phyloP scores from a whole-genome alignment of 768 basidiomycete genomes.

The Mycena filopes region DNA sequence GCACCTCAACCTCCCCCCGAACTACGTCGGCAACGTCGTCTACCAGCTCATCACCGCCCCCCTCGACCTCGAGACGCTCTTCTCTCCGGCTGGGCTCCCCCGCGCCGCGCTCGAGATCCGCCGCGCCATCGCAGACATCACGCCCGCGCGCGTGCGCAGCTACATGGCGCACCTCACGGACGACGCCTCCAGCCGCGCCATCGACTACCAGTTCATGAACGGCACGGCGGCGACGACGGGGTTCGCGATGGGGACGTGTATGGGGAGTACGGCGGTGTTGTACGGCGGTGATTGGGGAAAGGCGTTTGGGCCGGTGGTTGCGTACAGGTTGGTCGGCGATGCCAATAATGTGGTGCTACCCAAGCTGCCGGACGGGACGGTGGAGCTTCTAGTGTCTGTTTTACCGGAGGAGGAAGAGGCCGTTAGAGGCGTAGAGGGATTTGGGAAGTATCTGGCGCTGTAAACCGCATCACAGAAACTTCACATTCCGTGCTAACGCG shows the following conservation, averaged over 20 bases:
- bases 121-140: constrained; percentile 2
- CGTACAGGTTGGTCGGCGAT: constrained; percentile 13
- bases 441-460: constrained; percentile 11
- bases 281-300: constrained; percentile 11
- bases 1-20: not conserved
- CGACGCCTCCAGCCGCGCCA: not conserved
- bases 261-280: constrained; percentile 1
- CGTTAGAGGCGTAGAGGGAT: constrained; percentile 24
- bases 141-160: constrained; percentile 9
- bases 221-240: not conserved
- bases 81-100: constrained; percentile 8
- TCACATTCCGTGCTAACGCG: too few relatives aligned
- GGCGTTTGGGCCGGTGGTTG: constrained; percentile 9
- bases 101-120: constrained; percentile 10
- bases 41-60: constrained; percentile 18
- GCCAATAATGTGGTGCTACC: constrained; percentile 8
- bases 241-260: constrained; percentile 5
- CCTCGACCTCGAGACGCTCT: constrained; percentile 12
- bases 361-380: constrained; percentile 5
- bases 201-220: constrained; percentile 16
- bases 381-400: constrained; percentile 1
- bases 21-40: constrained; percentile 16
- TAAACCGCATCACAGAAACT: not conserved
- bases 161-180: constrained; percentile 7
- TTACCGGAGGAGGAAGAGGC: constrained; percentile 7